Base-by-base conservation (phyloP, 164 flowering plant species). In the Saururus chinensis region DNA sequence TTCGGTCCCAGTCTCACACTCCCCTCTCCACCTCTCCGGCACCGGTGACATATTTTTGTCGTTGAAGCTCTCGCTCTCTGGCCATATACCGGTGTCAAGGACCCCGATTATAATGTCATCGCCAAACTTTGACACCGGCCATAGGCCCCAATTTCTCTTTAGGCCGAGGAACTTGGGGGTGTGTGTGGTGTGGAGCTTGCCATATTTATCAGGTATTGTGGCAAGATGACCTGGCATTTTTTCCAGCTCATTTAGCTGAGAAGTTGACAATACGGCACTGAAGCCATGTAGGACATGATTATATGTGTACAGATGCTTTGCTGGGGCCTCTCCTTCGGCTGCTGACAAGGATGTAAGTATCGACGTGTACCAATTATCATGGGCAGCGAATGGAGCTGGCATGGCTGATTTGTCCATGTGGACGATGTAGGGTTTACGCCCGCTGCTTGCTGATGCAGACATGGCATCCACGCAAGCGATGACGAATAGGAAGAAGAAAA, bases 51-150 rank as follows among this genome's bases (percentile, higher is more conserved):
- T 67, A 0, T 69, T 77, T 0, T 61, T 23, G 55, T 76, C 83
- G 9, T 66, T 56, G 65, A 83, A 83, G 59, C 79, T 81, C 35
- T 45, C 71, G 9, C 68, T 71, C 22, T 76, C 80, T 6, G 85
- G 88, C 82, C 81, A 81, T 10, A 81, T 73, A 1, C 88, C 88
- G 21, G 57, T 65, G 61, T 65, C 61, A 16, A 63, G 5, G 37
- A 63, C 19, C 40, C 66, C 60, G 17, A 63, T 63, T 3, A 55
- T 66, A 26, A 70, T 51, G 26, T 62, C 73, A 6, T 59, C 49
- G 20, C 73, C 73, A 54, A 26, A 68, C 5, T 14, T 9, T 9
- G 67, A 53, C n/a, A 30, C 60, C 0, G 66, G 66, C 67, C 67
- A 59, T 3, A 63, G 1, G 7, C 71, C 71, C 19, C 40, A 7